Conservation (phyloP, 139 green algal species). For the Dunaliella sp. region DNA sequence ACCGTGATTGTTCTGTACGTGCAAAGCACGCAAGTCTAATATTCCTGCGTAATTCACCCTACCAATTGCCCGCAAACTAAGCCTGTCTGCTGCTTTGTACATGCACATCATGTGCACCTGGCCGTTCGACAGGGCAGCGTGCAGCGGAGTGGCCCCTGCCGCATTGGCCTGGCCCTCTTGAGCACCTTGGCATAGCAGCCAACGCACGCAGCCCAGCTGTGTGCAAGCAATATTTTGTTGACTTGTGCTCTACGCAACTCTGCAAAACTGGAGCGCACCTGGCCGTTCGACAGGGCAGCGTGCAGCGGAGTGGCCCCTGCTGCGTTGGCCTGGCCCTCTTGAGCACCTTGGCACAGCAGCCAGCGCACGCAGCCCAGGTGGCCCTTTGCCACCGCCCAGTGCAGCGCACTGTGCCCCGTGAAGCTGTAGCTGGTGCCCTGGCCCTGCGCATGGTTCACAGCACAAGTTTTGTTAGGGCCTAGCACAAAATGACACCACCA, state of each 20-base stretch:
- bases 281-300: slow-evolving; percentile 39
- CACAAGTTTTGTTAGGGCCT: too few species aligned
- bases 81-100: too few species aligned
- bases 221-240: too few species aligned
- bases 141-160: slow-evolving; percentile 45
- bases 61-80: too few species aligned
- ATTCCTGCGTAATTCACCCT: too few species aligned
- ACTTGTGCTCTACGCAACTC: neutral
- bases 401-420: slow-evolving; percentile 54
- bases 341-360: slow-evolving; percentile 47
- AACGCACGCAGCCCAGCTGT: slow-evolving; percentile 35
- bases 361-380: slow-evolving; percentile 39
- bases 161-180: slow-evolving; percentile 37
- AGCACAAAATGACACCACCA: too few species aligned
- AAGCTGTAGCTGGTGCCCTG: slow-evolving; percentile 61
- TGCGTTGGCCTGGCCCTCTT: slow-evolving; percentile 37
- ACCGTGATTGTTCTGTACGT: too few species aligned
- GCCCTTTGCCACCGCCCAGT: slow-evolving; percentile 61
- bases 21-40: too few species aligned
- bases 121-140: slow-evolving; percentile 16
- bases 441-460: slow-evolving; percentile 33
- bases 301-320: slow-evolving; percentile 52
- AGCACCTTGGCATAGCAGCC: slow-evolving; percentile 48
- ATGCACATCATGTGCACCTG: slow-evolving; percentile 13
- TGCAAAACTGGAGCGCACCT: neutral